These are phyloP conservation scores for Microcyclosporella mali DNA, from an alignment of 2,329 filamentous ascomycete genomes.

Conservation along the genomic window DNA sequence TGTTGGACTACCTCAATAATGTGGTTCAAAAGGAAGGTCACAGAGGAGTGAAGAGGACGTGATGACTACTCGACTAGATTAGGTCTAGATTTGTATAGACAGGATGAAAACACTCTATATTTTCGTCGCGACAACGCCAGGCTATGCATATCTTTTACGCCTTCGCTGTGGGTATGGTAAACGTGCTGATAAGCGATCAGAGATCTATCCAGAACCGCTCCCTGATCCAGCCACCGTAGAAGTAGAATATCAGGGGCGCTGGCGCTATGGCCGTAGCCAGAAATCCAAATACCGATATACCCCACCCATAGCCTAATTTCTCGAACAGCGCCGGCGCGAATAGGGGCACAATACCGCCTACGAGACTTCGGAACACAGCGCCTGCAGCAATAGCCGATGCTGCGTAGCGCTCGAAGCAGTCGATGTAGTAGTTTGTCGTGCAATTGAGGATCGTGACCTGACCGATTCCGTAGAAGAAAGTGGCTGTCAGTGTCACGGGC, in stretches of 20 bases:
- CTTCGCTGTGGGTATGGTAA: no score
- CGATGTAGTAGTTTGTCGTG: constrained; percentile 52
- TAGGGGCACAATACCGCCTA: constrained; percentile 44
- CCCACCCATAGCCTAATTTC: constrained; percentile 45
- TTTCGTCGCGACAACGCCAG: no score
- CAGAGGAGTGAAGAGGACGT: constrained; percentile 1
- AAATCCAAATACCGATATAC: constrained; percentile 46
- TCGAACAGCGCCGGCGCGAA: constrained; percentile 42
- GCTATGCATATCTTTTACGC: no score
- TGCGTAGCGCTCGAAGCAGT: constrained; percentile 47
- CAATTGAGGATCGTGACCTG: constrained; percentile 50
- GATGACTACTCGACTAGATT: background rate
- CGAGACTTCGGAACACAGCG: constrained; percentile 41
- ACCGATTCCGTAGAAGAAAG: constrained; percentile 42
- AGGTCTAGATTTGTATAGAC: no score
- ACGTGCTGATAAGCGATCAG: no score
- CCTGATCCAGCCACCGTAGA: constrained; percentile 42
- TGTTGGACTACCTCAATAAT: constrained; percentile 33
- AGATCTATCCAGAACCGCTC: constrained; percentile 40
- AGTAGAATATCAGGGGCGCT: constrained; percentile 45
- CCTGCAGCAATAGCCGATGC: constrained; percentile 47
- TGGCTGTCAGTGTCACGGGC: constrained; percentile 37
- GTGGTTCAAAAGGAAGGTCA: constrained; percentile 31
- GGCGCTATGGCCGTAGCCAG: constrained; percentile 42
- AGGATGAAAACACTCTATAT: no score